Percentiles rank a stretch among this genome's conserved stretches.
Conservation (phyloP, 2,329 filamentous ascomycete species). For the Monosporascus ibericus region DNA sequence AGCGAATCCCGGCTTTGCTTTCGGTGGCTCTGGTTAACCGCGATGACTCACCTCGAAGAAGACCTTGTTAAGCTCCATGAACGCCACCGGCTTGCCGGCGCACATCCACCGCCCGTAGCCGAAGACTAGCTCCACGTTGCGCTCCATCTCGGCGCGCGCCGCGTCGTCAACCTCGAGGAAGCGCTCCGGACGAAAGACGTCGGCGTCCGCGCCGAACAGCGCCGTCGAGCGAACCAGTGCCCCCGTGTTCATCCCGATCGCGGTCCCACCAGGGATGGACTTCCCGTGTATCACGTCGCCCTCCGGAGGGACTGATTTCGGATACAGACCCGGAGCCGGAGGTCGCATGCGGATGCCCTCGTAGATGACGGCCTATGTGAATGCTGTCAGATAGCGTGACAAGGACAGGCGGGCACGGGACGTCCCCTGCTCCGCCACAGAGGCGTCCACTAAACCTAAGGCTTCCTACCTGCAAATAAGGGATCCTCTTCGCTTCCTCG, state of each 20-base stretch:
- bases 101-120: slow-evolving; percentile 28
- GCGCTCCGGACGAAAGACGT: slow-evolving; percentile 11
- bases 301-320: slow-evolving; percentile 18
- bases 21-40: not conserved
- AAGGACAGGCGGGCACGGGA: no score
- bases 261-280: slow-evolving; percentile 9
- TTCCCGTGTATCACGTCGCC: slow-evolving; percentile 22
- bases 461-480: slow-evolving; percentile 20
- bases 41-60: slow-evolving; percentile 32
- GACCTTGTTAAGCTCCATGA: slow-evolving; percentile 37
- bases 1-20: not conserved
- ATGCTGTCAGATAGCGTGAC: not conserved
- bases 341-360: slow-evolving; percentile 32
- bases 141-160: slow-evolving; percentile 4
- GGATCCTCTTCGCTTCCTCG: slow-evolving; percentile 20
- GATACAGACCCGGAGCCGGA: slow-evolving; percentile 24
- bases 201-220: slow-evolving; percentile 8
- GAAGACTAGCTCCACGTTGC: slow-evolving; percentile 6
- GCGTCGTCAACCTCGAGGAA: slow-evolving; percentile 3
- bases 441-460: no score
- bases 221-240: slow-evolving; percentile 3
- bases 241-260: slow-evolving; percentile 5
- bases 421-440: no score
- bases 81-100: slow-evolving; percentile 34
- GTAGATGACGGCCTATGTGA: slow-evolving; percentile 27